Evolutionary conservation across 192 early-diverging fungal genomes (phyloP).

Genomic region (Gryganskiella cystojenkinii): DNA sequence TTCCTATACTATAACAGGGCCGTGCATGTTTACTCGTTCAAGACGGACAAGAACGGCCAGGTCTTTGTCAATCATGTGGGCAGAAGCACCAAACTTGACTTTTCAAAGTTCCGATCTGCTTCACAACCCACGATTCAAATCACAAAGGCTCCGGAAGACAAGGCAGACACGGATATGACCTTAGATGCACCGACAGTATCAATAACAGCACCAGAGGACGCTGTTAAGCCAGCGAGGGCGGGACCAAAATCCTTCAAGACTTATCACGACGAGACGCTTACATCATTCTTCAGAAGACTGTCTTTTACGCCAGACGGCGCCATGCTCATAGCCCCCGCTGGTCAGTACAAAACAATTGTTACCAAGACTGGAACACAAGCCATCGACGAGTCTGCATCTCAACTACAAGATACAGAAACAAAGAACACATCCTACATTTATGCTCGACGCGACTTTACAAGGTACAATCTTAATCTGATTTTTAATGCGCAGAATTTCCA

Average conservation of each 20-base stretch:
- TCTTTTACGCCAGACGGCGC: constrained; percentile 91
- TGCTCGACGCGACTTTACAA: constrained; percentile 67
- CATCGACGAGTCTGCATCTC: constrained; percentile 18
- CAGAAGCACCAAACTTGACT: constrained; percentile 43
- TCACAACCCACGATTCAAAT: constrained; percentile 4
- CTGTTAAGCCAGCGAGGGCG: constrained; percentile 22
- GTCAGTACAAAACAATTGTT: constrained; percentile 59
- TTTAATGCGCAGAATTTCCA: background rate
- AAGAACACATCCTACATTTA: constrained; percentile 76
- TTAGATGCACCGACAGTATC: too few species aligned
- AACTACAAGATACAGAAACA: constrained; percentile 40
- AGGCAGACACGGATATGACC: background rate
- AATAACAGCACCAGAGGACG: constrained; percentile 24
- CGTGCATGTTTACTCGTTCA: constrained; percentile 59
- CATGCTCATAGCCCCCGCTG: constrained; percentile 84
- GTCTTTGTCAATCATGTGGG: constrained; percentile 32
- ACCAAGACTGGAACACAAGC: constrained; percentile 15
- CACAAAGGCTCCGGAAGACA: background rate
- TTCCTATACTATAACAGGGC: constrained; percentile 28
- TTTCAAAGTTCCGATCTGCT: constrained; percentile 34
- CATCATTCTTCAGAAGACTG: constrained; percentile 91
- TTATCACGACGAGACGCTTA: constrained; percentile 89
- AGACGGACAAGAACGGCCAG: constrained; percentile 35
- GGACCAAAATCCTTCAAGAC: constrained; percentile 58
- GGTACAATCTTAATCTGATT: constrained; percentile 38